These are phyloP conservation scores for Colletotrichum liriopes DNA, from an alignment of 2,329 filamentous ascomycete genomes.

Conservation along the genomic window DNA sequence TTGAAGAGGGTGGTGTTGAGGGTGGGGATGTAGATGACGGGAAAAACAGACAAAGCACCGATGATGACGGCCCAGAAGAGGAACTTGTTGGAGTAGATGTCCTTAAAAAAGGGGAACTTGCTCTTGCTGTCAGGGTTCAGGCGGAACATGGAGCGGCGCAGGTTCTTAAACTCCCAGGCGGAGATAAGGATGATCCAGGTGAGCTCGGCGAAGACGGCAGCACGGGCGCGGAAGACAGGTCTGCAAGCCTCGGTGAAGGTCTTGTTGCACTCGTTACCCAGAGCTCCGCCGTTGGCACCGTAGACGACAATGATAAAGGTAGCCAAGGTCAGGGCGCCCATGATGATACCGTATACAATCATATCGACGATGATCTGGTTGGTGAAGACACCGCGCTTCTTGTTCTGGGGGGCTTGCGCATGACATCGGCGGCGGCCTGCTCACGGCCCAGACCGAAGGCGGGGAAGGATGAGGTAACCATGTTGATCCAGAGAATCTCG, in stretches of 20 bases:
- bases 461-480: conserved; percentile 89
- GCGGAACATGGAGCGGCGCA: conserved; percentile 80
- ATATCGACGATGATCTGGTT: conserved; percentile 85
- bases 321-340: conserved; percentile 77
- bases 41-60: conserved; percentile 75
- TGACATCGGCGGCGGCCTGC: conserved; percentile 80
- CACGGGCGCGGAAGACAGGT: conserved; percentile 78
- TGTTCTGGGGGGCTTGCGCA: conserved; percentile 83
- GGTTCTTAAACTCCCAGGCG: conserved; percentile 84
- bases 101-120: conserved; percentile 70
- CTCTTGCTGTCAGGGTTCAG: conserved; percentile 70
- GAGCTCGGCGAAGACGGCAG: conserved; percentile 80
- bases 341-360: conserved; percentile 83
- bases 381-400: conserved; percentile 80
- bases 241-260: conserved; percentile 69
- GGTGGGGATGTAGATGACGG: conserved; percentile 80
- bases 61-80: conserved; percentile 77
- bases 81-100: conserved; percentile 80
- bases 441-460: conserved; percentile 92
- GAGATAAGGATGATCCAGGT: conserved; percentile 83
- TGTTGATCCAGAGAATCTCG: conserved; percentile 94
- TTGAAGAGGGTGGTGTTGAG: conserved; percentile 82
- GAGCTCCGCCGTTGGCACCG: conserved; percentile 67
- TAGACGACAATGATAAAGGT: conserved; percentile 78
- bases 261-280: conserved; percentile 77